Conservation (phyloP, 768 basidiomycete genomes). For the Antrodiella citrinella region DNA sequence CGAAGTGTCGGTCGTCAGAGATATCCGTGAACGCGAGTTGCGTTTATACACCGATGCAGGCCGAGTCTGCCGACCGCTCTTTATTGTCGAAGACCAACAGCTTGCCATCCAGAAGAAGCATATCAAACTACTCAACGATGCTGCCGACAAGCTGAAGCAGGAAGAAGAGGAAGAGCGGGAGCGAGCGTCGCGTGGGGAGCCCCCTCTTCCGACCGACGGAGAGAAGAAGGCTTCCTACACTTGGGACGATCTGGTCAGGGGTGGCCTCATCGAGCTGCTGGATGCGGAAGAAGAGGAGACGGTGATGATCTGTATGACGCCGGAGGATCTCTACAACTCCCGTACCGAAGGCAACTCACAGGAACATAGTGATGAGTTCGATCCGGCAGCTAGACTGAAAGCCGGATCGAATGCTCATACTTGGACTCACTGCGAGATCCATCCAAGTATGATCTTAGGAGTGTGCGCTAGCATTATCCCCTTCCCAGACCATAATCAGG, state of each 20-base stretch:
- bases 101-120: conserved; percentile 80
- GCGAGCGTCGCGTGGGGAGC: conserved; percentile 28
- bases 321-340: conserved; percentile 88
- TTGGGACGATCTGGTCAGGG: conserved; percentile 81
- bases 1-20: conserved; percentile 95
- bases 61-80: conserved; percentile 92
- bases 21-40: conserved; percentile 92
- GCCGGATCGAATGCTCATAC: conserved; percentile 78
- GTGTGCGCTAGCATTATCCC: conserved; percentile 99
- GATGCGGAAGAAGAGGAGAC: conserved; percentile 99
- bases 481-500: conserved; percentile 99
- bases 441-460: conserved; percentile 97
- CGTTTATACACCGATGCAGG: conserved; percentile 95
- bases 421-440: conserved; percentile 99
- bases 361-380: conserved; percentile 60
- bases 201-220: conserved; percentile 36
- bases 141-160: conserved; percentile 49
- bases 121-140: conserved; percentile 59
- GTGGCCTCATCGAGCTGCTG: conserved; percentile 86
- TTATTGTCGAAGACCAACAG: conserved; percentile 92
- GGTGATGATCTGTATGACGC: conserved; percentile 99
- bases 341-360: conserved; percentile 54
- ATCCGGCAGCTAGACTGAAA: conserved; percentile 85
- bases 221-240: conserved; percentile 50
- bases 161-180: conserved; percentile 73